A percentile compares a stretch with the other conserved stretches of the same genome.
Evolutionary conservation across 352 stramenopile species (phyloP).

Genomic region (Pythium aphanidermatum): DNA sequence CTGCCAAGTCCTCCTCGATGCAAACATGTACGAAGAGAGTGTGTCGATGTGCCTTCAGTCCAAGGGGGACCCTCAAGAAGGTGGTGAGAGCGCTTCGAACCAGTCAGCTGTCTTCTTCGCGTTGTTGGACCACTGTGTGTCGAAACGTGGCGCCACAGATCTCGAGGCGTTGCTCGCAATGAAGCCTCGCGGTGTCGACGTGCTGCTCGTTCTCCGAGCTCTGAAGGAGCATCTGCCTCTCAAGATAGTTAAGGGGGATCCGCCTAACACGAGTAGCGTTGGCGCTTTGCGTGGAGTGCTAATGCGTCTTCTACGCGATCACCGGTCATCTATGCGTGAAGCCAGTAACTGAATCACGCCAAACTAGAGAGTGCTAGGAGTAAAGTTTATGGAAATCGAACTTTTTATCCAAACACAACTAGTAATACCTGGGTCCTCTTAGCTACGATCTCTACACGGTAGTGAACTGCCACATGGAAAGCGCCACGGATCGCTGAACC

Average conservation of each 20-base stretch:
- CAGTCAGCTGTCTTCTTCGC: conserved; percentile 52
- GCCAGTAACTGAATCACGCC: too few relatives aligned
- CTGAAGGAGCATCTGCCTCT: conserved; percentile 28
- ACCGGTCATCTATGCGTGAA: too few relatives aligned
- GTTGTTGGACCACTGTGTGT: conserved; percentile 59
- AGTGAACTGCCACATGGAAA: conserved; percentile 73
- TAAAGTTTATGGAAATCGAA: too few relatives aligned
- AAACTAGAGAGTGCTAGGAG: conserved; percentile 23
- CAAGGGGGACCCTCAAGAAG: too few relatives aligned
- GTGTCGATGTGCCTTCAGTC: conserved; percentile 27
- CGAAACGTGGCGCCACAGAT: conserved; percentile 31
- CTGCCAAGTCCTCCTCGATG: conserved; percentile 47
- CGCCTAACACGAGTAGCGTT: conserved; percentile 4
- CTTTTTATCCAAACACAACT: too few relatives aligned
- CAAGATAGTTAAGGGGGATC: conserved; percentile 8
- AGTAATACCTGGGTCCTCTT: too few relatives aligned
- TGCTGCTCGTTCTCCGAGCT: conserved; percentile 48
- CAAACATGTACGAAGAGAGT: conserved; percentile 57
- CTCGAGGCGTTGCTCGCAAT: conserved; percentile 40
- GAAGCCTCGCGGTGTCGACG: conserved; percentile 50
- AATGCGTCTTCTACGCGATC: conserved; percentile 15
- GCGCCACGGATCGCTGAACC: conserved; percentile 75
- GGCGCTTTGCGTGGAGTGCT: conserved; percentile 19
- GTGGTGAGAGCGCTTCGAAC: conserved; percentile 4
- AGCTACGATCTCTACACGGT: not conserved